These are phyloP conservation scores for Chytriomyces sp. DNA, from an alignment of 192 early-diverging fungal genomes.

Conservation along the genomic window DNA sequence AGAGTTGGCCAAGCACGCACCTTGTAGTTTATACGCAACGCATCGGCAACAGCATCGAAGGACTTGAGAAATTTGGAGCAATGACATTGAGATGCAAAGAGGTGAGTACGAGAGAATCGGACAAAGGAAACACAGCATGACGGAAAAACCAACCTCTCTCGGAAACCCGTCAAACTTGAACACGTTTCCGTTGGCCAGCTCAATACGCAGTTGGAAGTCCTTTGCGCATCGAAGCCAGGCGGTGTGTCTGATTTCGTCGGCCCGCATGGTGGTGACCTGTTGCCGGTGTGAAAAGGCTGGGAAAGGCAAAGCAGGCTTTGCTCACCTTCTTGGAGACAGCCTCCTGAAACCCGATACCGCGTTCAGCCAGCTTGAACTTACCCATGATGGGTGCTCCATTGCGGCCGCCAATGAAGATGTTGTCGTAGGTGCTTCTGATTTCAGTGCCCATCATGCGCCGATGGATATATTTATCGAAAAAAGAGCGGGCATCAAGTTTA, in stretches of 20 bases:
- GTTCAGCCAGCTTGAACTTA: conserved; percentile 55
- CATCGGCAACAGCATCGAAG: conserved; percentile 79
- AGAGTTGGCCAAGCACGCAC: neutral
- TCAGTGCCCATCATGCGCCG: neutral
- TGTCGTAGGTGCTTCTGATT: conserved; percentile 40
- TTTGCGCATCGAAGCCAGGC: conserved; percentile 79
- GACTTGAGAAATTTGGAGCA: conserved; percentile 56
- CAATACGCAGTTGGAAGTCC: conserved; percentile 81
- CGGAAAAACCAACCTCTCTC: conserved; percentile 60
- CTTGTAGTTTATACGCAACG: conserved; percentile 73
- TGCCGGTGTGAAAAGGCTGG: too few relatives aligned
- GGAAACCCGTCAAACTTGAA: conserved; percentile 91
- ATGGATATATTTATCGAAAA: too few relatives aligned
- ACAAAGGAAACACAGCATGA: neutral
- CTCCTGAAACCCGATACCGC: conserved; percentile 80
- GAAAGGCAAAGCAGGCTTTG: too few relatives aligned
- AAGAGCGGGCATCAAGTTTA: too few relatives aligned
- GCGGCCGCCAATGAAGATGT: conserved; percentile 51
- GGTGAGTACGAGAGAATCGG: conserved; percentile 18
- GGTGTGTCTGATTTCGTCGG: conserved; percentile 64
- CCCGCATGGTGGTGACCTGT: conserved; percentile 53
- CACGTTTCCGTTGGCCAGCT: conserved; percentile 72
- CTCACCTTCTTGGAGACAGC: conserved; percentile 52
- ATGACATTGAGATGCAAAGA: neutral
- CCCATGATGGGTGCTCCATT: conserved; percentile 48